Base-by-base conservation (phyloP, 345 rosid species). In the Carallia pectinifolia region DNA sequence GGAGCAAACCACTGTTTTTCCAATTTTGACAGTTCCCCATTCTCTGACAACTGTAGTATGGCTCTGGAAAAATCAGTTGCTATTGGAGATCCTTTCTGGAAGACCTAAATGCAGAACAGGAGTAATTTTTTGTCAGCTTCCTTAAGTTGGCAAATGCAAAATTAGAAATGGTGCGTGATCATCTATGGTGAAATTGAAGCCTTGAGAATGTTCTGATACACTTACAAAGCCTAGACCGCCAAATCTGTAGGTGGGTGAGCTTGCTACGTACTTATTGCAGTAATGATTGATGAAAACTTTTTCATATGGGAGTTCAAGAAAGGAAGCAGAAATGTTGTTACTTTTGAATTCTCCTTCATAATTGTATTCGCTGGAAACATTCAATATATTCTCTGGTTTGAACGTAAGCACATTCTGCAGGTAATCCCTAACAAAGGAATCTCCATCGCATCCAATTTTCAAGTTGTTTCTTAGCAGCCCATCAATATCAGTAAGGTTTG, bases 161-260 rank as follows among this genome's bases (percentile, higher is more conserved):
- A 7, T 3, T n/a, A 19, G 59, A 7, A n/a, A n/a, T 54, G 30
- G 30, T 54, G 30, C 59, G 17, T 29, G 60, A 23, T 19, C 27
- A 55, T 29, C 23, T 4, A 23, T 8, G 60, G 12, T 12, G 50
- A 44, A 55, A 23, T 55, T 23, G 30, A 19, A 19, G 33, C 5
- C 13, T 55, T 4, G 15, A 55, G 30, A 5, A 54, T 1, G 30
- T 7, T 44, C 6, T 0, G 33, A 44, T 23, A 17, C 60, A 82
- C 87, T 84, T 52, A 86, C 90, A 53, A 86, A 86, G 75, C 82
- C 90, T 7, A 88, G 61, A 58, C 93, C 93, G 40, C 90, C 89
- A 61, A 83, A 86, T 79, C 81, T 83, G 73, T 65, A 68, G 30
- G 73, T 37, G 30, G 71, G 60, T 33, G 69, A 13, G 38, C 52